Evolutionary conservation across 306 rosid genomes (phyloP), one percentile per base, ranked within the genome.

Genomic region (Acacia acuminata): DNA sequence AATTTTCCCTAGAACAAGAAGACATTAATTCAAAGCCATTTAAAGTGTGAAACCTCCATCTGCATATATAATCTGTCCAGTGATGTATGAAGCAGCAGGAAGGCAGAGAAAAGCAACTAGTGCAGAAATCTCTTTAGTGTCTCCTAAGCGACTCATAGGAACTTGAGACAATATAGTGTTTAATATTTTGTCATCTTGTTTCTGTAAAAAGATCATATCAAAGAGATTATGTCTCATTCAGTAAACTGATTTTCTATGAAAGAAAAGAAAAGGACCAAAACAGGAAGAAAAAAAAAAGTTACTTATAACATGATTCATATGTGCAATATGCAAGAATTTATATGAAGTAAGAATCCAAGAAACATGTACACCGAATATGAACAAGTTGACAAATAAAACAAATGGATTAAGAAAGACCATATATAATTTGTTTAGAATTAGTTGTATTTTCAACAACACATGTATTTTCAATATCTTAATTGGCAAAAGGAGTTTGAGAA

Each of bases 11-110:
- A 4, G 15, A 50, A 50, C 20, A 50, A 2, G 6, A 16, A 3
- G 4, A 50, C 56, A 16, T 16, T 16, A 3, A 53, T 53, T 20
- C 63, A 55, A 55, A 55, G 11, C 63, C 63, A 55, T 55, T 55
- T 20, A 55, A 20, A 8, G 4, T 19, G 67, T 3, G 67, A 61
- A 61, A 0, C 67, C 67, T 61, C 67, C 67, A 61, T 61, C 36
- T 3, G 67, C 67, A 24, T 2, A 24, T 10, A 61, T 61, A 10
- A 61, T 61, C 2, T 61, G 67, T 24, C 67, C 36, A 61, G 67
- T 61, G 36, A 61, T 61, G 36, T 61, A 61, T 13, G 67, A 61
- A 61, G 67, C 67, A 61, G 67, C 67, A 61, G 67, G 67, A 61
- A 61, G 67, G 36, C 67, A 61, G 12, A 61, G 67, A 17, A 61